Evolutionary conservation across 106 monocot species (phyloP), one percentile per base, ranked within the genome.

Genomic region (Acorus gramineus): DNA sequence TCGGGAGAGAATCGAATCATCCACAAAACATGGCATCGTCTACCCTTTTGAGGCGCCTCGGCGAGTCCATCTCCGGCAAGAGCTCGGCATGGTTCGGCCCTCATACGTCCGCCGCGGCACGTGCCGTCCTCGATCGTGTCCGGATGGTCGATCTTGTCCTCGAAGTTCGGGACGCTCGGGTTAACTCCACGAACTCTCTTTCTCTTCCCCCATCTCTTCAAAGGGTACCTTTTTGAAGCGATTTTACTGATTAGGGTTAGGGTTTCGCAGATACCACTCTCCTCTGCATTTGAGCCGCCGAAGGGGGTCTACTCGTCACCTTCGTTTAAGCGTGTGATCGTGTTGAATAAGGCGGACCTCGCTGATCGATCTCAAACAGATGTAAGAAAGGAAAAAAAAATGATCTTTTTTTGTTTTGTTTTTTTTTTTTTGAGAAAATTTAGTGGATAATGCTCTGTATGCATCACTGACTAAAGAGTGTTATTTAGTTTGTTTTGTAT

Each of bases 321-420:
- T 71, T 67, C 73, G 2, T 4, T 51, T 42, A 82, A 56, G 68
- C 79, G 78, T 12, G 62, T 93, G 42, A 69, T 93, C 11, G 74
- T 83, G 49, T 65, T 88, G 56, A 93, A 83, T 69, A 88, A 93
- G 71, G 62, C 72, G 11, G 93, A 93, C 60, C 82, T 88, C 53
- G 88, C 88, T 11, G 76, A 89, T 62, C 65, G 60, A 10, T 71
- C 66, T 44, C 60, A 64, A 47, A 85, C 82, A 3, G 74, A 93
- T 69, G 88, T 93, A 61, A 28, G 28, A 28, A 28, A 28, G 28
- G 28, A 28, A 28, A 28, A 28, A 28, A 28, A 28, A 28, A 28
- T 28, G 28, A 28, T 10, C 4, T 49, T 11, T 11, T 6, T 45
- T 62, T 50, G 8, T 42, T 66, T 60, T 28, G 0, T 4, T 53